These are phyloP conservation scores for Gymnopilus junonius DNA, from an alignment of 768 basidiomycete species.

Conservation along the genomic window DNA sequence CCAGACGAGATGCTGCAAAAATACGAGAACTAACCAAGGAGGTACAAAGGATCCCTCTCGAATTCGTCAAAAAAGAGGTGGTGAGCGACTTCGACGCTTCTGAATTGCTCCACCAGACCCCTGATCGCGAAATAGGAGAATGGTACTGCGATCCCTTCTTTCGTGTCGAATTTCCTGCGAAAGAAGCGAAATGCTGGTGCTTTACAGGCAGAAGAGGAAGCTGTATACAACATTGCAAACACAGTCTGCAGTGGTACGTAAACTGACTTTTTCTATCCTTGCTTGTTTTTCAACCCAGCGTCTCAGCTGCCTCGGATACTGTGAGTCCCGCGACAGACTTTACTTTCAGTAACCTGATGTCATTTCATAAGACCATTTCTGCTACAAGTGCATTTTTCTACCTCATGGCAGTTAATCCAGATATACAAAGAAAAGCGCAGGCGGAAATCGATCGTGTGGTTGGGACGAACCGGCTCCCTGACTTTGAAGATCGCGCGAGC, in stretches of 20 bases:
- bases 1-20: not conserved
- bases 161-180: slow-evolving; percentile 13
- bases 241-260: slow-evolving; percentile 18
- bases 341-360: too few relatives aligned
- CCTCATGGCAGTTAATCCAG: slow-evolving; percentile 33
- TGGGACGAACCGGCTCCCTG: slow-evolving; percentile 33
- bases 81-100: not conserved
- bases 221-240: slow-evolving; percentile 8
- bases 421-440: slow-evolving; percentile 37
- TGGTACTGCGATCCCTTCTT: slow-evolving; percentile 7
- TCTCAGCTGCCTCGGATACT: slow-evolving; percentile 17
- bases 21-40: slow-evolving; percentile 23
- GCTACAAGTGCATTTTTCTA: slow-evolving; percentile 29
- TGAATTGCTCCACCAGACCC: not conserved
- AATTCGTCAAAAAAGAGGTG: slow-evolving; percentile 6
- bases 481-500: slow-evolving; percentile 26
- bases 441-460: slow-evolving; percentile 37
- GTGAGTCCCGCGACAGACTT: slow-evolving; percentile 2
- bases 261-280: not conserved
- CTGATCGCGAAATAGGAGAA: not conserved
- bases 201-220: slow-evolving; percentile 5
- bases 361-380: slow-evolving; percentile 17
- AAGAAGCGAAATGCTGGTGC: not conserved
- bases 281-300: not conserved
- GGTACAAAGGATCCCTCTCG: slow-evolving; percentile 14